Base-by-base conservation (phyloP, 805 yeast genomes). In the Hanseniaspora thailandica region DNA sequence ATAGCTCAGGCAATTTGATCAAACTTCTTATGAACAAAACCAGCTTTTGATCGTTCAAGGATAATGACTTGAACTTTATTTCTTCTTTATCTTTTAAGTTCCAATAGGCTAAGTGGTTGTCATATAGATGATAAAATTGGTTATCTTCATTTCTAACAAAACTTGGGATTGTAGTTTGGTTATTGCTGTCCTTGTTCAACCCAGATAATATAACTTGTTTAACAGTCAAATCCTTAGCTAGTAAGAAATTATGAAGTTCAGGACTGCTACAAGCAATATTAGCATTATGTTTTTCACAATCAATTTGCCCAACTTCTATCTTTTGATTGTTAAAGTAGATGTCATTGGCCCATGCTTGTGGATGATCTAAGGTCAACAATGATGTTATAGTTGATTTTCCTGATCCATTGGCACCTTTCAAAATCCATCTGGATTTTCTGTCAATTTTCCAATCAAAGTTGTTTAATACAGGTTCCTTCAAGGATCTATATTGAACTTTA, bases 341-440 rank as follows among this genome's bases (percentile, higher is more conserved):
- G 22, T 75, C 77, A 5, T 78, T 74, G 59, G 79, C 82, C 97
- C 97, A 90, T 1, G 96, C 82, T 67, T 90, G 96, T 1, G 98
- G 98, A 64, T 90, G 98, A 61, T 90, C 98, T 4, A 95, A 88
- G 0, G 96, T 88, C 28, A 90, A 72, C 45, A 93, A 65, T 2
- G 97, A 79, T 15, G 93, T 67, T 23, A 90, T 68, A 0, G 98
- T 93, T 1, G 96, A 85, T 65, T 90, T 90, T 0, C 98, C 98
- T 0, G 94, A 76, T 1, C 98, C 98, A 59, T 93, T 90, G 55
- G 80, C 77, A 2, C 98, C 98, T 54, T 83, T 71, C 30, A 90
- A 73, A 63, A 93, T 94, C 95, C 97, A 87, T 61, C 78, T 82
- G 35, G 86, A 84, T 4, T 95, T 94, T 41, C 70, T 71, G 3